A percentile compares a stretch with the other conserved stretches of the same genome.
These are phyloP conservation scores for Aspergillus taichungensis DNA, from an alignment of 495 filamentous ascomycete genomes.

Conservation along the genomic window DNA sequence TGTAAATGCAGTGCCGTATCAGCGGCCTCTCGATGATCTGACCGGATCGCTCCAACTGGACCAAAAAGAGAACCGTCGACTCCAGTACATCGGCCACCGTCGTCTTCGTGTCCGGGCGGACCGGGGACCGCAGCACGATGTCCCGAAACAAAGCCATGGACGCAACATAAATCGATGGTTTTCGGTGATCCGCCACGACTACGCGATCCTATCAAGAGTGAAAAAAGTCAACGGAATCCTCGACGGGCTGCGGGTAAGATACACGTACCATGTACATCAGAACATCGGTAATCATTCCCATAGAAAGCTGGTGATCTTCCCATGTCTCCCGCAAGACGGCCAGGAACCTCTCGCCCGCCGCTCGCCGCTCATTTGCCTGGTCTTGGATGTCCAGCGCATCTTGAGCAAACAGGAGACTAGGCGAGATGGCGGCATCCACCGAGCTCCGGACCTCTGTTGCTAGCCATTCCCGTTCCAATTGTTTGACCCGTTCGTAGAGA, in stretches of 20 bases:
- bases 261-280: slow-evolving; percentile 86
- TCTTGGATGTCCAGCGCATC: slow-evolving; percentile 35
- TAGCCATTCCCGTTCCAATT: slow-evolving; percentile 76
- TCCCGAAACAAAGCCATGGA: slow-evolving; percentile 86
- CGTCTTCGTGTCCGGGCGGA: slow-evolving; percentile 33
- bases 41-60: slow-evolving; percentile 84
- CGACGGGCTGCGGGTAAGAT: not conserved
- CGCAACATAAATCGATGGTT: slow-evolving; percentile 70
- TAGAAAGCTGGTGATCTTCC: slow-evolving; percentile 82
- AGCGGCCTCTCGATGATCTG: slow-evolving; percentile 80
- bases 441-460: slow-evolving; percentile 53
- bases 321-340: slow-evolving; percentile 65
- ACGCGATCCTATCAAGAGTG: slow-evolving; percentile 54
- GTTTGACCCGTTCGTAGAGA: slow-evolving; percentile 72
- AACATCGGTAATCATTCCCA: slow-evolving; percentile 97
- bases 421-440: slow-evolving; percentile 53
- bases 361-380: slow-evolving; percentile 63
- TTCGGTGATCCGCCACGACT: slow-evolving; percentile 58
- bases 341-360: slow-evolving; percentile 78
- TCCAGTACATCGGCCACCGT: slow-evolving; percentile 62
- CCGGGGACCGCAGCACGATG: slow-evolving; percentile 55
- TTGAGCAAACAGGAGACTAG: slow-evolving; percentile 43
- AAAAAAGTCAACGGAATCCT: not conserved
- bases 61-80: slow-evolving; percentile 78
- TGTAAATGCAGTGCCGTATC: slow-evolving; percentile 74